These are phyloP conservation scores for Cystobasidium slooffiae DNA, from an alignment of 1,284 basidiomycete genomes.

Conservation along the genomic window DNA sequence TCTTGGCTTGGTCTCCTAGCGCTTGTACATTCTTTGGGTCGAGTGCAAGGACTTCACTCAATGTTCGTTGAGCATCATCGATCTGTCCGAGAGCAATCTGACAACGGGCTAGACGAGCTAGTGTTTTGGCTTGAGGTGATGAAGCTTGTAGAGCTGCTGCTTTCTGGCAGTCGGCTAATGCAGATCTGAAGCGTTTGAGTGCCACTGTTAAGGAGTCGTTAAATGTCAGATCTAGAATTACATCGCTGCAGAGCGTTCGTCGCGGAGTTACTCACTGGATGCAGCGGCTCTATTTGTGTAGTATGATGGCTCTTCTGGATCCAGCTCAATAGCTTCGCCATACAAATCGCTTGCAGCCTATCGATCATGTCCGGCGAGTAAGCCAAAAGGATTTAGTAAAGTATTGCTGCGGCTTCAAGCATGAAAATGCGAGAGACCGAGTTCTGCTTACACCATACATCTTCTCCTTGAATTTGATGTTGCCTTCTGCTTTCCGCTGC, in stretches of 20 bases:
- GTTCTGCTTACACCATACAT: slow-evolving; percentile 17
- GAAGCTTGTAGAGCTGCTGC: slow-evolving; percentile 70
- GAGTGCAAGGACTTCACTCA: slow-evolving; percentile 56
- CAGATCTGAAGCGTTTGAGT: slow-evolving; percentile 72
- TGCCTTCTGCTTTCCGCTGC: slow-evolving; percentile 38
- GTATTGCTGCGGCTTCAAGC: background rate
- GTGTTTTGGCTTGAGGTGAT: slow-evolving; percentile 66
- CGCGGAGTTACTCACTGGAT: slow-evolving; percentile 60
- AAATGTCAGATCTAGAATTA: background rate
- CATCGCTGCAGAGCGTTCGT: background rate
- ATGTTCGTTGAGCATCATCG: slow-evolving; percentile 61
- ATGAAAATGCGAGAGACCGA: background rate
- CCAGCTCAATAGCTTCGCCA: slow-evolving; percentile 73
- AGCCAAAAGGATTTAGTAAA: background rate
- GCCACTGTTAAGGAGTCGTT: slow-evolving; percentile 60
- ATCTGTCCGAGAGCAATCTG: slow-evolving; percentile 74
- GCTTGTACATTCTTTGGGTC: slow-evolving; percentile 59
- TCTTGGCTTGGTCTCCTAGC: slow-evolving; percentile 24
- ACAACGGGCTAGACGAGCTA: slow-evolving; percentile 76
- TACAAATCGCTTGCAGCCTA: slow-evolving; percentile 74
- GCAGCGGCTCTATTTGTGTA: slow-evolving; percentile 84
- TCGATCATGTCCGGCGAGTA: slow-evolving; percentile 5
- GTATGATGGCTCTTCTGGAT: slow-evolving; percentile 72
- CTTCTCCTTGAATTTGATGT: slow-evolving; percentile 41
- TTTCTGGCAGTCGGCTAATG: slow-evolving; percentile 76